Conservation (phyloP, 2,329 filamentous ascomycete genomes). For the Colletotrichum coccodes region DNA sequence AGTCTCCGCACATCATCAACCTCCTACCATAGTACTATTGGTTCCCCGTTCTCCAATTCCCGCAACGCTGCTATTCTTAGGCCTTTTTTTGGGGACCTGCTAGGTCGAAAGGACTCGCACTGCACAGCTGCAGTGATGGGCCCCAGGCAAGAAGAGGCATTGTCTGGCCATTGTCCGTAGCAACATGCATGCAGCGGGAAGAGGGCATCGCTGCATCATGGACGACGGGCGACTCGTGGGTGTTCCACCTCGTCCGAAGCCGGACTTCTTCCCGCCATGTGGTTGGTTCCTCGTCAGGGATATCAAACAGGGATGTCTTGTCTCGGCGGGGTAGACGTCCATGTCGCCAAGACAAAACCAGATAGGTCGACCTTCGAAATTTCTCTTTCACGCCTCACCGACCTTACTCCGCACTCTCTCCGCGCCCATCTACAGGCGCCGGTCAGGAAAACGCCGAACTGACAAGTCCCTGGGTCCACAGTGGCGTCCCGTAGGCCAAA, state of each 20-base stretch:
- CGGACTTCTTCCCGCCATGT: conserved; percentile 14
- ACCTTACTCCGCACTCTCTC: conserved; percentile 1
- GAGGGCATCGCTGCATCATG: background rate
- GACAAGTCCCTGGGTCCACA: background rate
- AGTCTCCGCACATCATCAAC: background rate
- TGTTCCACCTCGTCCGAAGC: conserved; percentile 13
- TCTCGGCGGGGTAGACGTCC: conserved; percentile 7
- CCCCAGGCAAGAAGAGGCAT: background rate
- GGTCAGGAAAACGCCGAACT: background rate
- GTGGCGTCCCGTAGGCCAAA: background rate
- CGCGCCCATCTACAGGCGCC: conserved; percentile 9
- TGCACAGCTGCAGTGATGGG: background rate
- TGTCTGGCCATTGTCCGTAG: background rate
- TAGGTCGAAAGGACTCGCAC: background rate
- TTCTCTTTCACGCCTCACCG: background rate
- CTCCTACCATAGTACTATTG: background rate
- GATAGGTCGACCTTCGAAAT: background rate
- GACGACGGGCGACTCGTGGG: background rate
- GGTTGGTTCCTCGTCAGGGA: background rate
- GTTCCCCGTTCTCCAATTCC: background rate
- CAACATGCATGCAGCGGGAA: background rate
- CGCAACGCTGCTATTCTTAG: background rate
- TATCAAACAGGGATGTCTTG: background rate
- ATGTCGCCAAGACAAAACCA: conserved; percentile 14
- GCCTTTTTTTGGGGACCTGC: background rate